Evolutionary conservation across 306 rosid species (phyloP), one percentile per base, ranked within the genome.

Genomic region (Castanea sativa): DNA sequence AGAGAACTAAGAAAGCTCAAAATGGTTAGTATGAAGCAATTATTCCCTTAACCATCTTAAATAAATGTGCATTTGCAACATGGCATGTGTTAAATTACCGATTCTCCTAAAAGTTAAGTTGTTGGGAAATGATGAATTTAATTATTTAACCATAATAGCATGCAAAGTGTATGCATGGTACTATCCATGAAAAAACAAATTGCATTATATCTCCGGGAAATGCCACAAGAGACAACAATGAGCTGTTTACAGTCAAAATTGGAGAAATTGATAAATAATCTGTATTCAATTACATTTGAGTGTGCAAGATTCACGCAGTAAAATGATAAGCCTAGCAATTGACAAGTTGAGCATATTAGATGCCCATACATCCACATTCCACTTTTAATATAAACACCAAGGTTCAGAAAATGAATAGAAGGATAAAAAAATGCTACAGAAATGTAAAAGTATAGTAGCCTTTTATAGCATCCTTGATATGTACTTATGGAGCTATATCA

Each of bases 1-100:
- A 86, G 56, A 84, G 99, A 93, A 77, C 98, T 93, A 76, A 93
- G 98, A 86, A 96, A 90, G 84, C 93, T 93, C 85, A 96, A 93
- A 89, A 90, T 93, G 99, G 99, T 85, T 65, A 77, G 88, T 65
- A 74, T 2, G 38, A 14, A 77, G 55, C n/a, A n/a, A 59, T 75
- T 64, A 30, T 29, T 27, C 69, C 57, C n/a, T 14, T 23, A 12
- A n/a, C 38, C 41, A n/a, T 38, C 45, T 65, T 30, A 30, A 15
- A 32, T 65, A 21, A 23, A 27, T 29, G 8, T 63, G 33, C n/a
- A 65, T 32, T 30, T 32, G 21, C 43, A 32, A 60, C 45, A 8
- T 41, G 45, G 45, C 45, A 41, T 8, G 11, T 8, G 3, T 41
- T 41, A 41, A 41, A 41, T 8, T 41, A 41, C 12, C 12, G 2